Percentiles rank a stretch among this genome's conserved stretches.
phyloP scores from a whole-genome alignment of 352 stramenopile genomes.

The Phytopythium litorale region DNA sequence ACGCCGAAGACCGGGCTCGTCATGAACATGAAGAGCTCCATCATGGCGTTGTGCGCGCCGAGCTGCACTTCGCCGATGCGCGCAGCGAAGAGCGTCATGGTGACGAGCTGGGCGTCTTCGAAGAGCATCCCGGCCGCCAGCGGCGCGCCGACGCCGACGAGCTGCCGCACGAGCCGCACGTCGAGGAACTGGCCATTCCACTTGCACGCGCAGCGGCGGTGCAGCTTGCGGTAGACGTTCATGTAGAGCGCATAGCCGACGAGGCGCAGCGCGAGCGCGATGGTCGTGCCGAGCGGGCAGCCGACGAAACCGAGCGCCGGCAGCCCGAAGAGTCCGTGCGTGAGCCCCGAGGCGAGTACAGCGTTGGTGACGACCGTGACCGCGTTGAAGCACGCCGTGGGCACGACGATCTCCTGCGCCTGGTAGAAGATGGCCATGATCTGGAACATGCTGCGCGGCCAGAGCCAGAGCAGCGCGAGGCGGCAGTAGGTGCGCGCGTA shows the following conservation, averaged over 20 bases:
- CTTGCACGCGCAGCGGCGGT: conserved; percentile 47
- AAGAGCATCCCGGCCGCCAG: conserved; percentile 61
- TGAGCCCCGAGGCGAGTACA: conserved; percentile 57
- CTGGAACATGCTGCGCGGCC: conserved; percentile 79
- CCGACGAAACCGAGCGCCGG: conserved; percentile 69
- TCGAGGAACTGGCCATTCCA: conserved; percentile 56
- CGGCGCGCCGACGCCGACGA: conserved; percentile 49
- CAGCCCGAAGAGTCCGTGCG: conserved; percentile 54
- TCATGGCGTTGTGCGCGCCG: conserved; percentile 79
- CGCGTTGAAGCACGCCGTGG: conserved; percentile 57
- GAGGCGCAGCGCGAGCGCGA: conserved; percentile 50
- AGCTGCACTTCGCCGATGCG: conserved; percentile 65
- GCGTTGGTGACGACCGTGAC: conserved; percentile 58
- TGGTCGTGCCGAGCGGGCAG: conserved; percentile 62
- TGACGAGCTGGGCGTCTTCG: conserved; percentile 78
- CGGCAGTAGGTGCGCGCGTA: conserved; percentile 60
- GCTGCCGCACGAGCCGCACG: conserved; percentile 29
- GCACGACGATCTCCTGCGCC: conserved; percentile 75
- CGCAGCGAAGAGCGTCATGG: conserved; percentile 71
- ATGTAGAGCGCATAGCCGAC: conserved; percentile 67
- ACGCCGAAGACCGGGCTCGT: conserved; percentile 74
- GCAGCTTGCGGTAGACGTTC: conserved; percentile 46
- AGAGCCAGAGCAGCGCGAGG: conserved; percentile 67
- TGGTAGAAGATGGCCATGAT: conserved; percentile 78
- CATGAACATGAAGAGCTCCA: conserved; percentile 84